Evolutionary conservation across 495 filamentous ascomycete species (phyloP), one percentile per base, ranked within the genome.

Genomic region (Lasiosphaeria hispida): DNA sequence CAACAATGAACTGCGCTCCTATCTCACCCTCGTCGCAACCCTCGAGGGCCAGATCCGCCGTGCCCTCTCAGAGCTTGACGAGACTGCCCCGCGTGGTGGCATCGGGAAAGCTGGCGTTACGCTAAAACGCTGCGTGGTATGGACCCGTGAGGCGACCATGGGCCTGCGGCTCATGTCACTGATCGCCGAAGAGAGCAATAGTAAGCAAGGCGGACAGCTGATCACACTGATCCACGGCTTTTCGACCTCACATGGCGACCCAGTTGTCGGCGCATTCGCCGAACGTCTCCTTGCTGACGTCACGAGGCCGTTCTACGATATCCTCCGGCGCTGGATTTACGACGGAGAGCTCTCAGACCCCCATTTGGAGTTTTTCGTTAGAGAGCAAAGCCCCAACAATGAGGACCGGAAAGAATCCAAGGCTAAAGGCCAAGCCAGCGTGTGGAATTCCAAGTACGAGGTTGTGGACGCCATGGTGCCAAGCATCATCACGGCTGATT

Each of bases 401-500:
- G 68, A 74, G 41, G 74, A 77, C 51, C 78, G 78, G 38, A 78
- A 74, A 43, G 76, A 80, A 7, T 61, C 72, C 39, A 77, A 75
- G 64, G 83, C 86, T 53, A 88, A 86, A 62, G 86, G 81, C 44
- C 89, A 90, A 13, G 90, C 88, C 15, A 95, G 89, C 53, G 95
- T 97, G 11, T 99, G 95, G 95, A 92, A 97, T 68, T 90, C 94
- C 67, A 97, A 99, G 66, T 99, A 97, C 77, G 87, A 88, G 66
- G 77, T 97, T 41, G 85, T 89, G 59, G 83, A 89, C 55, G 75
- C 82, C 11, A 93, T 97, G 87, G 85, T 96, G 15, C 95, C 95
- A 6, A 90, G 86, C 36, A 96, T 99, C 59, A 89, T 97, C 44
- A 92, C 89, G 4, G 81, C 85, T 49, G 90, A 96, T 34, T 97